These are phyloP conservation scores for Delphinella strobiligena DNA, from an alignment of 2,329 filamentous ascomycete genomes.

Conservation along the genomic window DNA sequence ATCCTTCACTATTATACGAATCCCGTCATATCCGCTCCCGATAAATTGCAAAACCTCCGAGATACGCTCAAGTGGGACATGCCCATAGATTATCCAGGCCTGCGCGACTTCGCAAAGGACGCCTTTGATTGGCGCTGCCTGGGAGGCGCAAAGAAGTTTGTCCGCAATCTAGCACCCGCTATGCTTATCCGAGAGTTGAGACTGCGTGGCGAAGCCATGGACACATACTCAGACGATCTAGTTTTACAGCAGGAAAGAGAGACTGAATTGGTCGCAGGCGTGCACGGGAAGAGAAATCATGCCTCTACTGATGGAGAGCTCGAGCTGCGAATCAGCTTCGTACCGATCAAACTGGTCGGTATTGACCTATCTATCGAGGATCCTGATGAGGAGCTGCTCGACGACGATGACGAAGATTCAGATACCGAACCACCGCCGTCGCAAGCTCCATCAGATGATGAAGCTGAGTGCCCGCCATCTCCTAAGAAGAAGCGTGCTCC, in stretches of 20 bases:
- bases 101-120: conserved; percentile 65
- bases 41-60: conserved; percentile 44
- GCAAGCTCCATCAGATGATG: conserved; percentile 16
- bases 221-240: conserved; percentile 13
- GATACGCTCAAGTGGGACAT: conserved; percentile 47
- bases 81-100: conserved; percentile 49
- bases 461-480: conserved; percentile 21
- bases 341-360: conserved; percentile 64
- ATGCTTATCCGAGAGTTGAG: conserved; percentile 52
- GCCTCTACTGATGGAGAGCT: conserved; percentile 60
- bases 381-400: conserved; percentile 52
- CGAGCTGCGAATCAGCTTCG: conserved; percentile 68
- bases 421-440: conserved; percentile 15
- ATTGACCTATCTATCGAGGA: conserved; percentile 64
- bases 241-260: conserved; percentile 35
- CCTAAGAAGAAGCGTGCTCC: conserved; percentile 32
- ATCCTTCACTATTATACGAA: conserved; percentile 80
- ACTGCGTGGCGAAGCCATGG: conserved; percentile 19
- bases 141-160: conserved; percentile 71
- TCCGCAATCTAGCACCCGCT: conserved; percentile 65
- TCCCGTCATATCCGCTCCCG: conserved; percentile 60
- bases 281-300: conserved; percentile 58
- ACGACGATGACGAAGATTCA: conserved; percentile 22
- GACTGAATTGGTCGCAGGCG: conserved; percentile 46
- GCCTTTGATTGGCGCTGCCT: conserved; percentile 78